phyloP scores from a whole-genome alignment of 2,329 filamentous ascomycete genomes.

The Penicillium sp. region DNA sequence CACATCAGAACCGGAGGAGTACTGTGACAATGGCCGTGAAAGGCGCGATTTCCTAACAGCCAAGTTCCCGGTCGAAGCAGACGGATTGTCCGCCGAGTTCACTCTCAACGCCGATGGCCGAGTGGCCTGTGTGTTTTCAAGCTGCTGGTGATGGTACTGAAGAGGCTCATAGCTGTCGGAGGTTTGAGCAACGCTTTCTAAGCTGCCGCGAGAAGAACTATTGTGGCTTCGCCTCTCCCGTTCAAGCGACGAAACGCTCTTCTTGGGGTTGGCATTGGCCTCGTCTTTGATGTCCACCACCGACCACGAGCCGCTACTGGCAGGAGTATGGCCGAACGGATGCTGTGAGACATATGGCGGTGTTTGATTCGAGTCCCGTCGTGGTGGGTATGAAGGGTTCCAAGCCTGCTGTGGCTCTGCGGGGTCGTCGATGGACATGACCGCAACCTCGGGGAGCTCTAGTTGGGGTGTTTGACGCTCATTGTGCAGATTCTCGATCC shows the following conservation, averaged over 20 bases:
- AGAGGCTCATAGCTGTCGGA: slow-evolving; percentile 47
- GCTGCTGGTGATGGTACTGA: slow-evolving; percentile 53
- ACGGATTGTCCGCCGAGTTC: slow-evolving; percentile 47
- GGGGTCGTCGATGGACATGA: slow-evolving; percentile 27
- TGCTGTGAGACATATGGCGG: slow-evolving; percentile 15
- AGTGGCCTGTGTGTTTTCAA: slow-evolving; percentile 35
- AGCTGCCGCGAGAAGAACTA: slow-evolving; percentile 36
- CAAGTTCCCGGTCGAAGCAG: slow-evolving; percentile 60
- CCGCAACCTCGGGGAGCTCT: slow-evolving; percentile 25
- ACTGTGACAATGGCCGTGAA: slow-evolving; percentile 70
- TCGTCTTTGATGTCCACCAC: slow-evolving; percentile 30
- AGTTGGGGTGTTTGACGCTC: slow-evolving; percentile 22
- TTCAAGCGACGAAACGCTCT: slow-evolving; percentile 27
- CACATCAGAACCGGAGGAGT: slow-evolving; percentile 69
- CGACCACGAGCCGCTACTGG: slow-evolving; percentile 38
- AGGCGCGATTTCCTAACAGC: slow-evolving; percentile 52
- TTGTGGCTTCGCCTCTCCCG: slow-evolving; percentile 26
- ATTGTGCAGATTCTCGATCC: slow-evolving; percentile 28
- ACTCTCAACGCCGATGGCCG: slow-evolving; percentile 29
- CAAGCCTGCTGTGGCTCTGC: slow-evolving; percentile 17
- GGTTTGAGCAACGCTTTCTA: slow-evolving; percentile 34
- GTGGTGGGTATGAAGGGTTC: slow-evolving; percentile 22
- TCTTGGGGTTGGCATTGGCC: slow-evolving; percentile 14
- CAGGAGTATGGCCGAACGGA: slow-evolving; percentile 31
- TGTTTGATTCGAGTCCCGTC: slow-evolving; percentile 24